Evolutionary conservation across 163 green algal species (phyloP), one percentile per base, ranked within the genome.

Genomic region (Trebouxiophyceae sp.): DNA sequence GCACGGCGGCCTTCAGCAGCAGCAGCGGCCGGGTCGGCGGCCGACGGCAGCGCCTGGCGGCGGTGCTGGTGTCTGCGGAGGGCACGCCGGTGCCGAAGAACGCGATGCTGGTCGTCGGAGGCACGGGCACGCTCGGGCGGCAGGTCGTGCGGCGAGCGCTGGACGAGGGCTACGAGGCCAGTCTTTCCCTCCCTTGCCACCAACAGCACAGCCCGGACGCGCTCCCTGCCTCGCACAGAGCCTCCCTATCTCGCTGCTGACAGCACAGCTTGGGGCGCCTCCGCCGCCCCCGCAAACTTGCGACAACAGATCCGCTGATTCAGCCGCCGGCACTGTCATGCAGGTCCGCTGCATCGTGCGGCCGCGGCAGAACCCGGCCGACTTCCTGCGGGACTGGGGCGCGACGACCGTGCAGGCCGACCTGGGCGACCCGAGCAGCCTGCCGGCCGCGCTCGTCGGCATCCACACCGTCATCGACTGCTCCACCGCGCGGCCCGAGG

Each of bases 341-440:
- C 59, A 65, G 59, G 59, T 98, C 6, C 83, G 93, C 33, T 97
- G 91, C 81, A 87, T 97, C 8, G 93, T 99, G 24, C 75, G 91
- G 32, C 90, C 93, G 19, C 78, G 93, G 20, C 76, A 87, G 57
- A 94, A 86, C 59, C 92, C 93, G 22, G 93, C 93, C 39, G 93
- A 99, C 74, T 99, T 99, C 71, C 78, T 99, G 54, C 78, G 93
- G n/a, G 93, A 99, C 71, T 99, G 93, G 93, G 93, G 93, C 32
- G 93, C 93, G 4, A 95, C 82, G 26, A 95, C 88, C 16, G 92
- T 98, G 62, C 84, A 97, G 88, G 93, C 82, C 20, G 93, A 99
- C 74, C 72, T 99, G 28, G 89, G 73, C 19, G 91, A 97, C 80
- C 88, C 89, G 3, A 84, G 87, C 33, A 93, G 85, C 20, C 73